Evolutionary conservation across 805 yeast species (phyloP).

Genomic region (Jamesozyma lodderae): DNA sequence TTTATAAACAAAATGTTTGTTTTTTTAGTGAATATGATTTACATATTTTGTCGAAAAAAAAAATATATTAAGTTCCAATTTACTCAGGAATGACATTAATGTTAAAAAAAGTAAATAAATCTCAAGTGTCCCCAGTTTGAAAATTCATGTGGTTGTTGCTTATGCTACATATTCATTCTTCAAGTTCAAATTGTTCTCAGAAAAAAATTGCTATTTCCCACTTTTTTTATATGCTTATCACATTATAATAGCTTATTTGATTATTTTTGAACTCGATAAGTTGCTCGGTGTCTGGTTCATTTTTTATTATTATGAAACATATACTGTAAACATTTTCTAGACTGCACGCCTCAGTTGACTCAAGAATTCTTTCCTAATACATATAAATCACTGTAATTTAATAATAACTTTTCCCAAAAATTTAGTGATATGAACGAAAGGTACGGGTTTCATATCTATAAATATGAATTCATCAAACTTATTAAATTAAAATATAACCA

Average conservation of each 20-base stretch:
- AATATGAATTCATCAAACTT: constrained; percentile 42
- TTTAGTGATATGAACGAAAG: constrained; percentile 33
- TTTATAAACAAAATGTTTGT: too few species aligned
- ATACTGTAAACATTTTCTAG: constrained; percentile 14
- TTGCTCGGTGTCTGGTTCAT: neutral
- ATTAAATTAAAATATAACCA: constrained; percentile 40
- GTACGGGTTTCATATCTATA: constrained; percentile 44
- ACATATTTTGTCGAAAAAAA: too few species aligned
- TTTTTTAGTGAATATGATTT: too few species aligned
- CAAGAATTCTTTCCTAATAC: constrained; percentile 1
- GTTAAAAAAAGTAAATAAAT: too few species aligned
- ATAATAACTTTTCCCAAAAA: constrained; percentile 16
- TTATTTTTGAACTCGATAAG: neutral
- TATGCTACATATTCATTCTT: too few species aligned
- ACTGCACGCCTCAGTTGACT: constrained; percentile 4
- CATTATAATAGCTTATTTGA: constrained; percentile 5
- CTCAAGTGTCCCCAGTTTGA: too few species aligned
- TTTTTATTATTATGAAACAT: constrained; percentile 10
- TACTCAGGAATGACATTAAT: too few species aligned
- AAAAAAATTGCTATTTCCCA: too few species aligned
- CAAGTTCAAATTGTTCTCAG: too few species aligned
- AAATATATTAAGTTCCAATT: too few species aligned
- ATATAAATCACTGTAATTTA: constrained; percentile 11
- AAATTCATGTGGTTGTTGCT: too few species aligned
- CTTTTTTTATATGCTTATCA: too few species aligned